Base-by-base conservation (phyloP, 2,329 filamentous ascomycete species). In the Zymoseptoria passerinii region DNA sequence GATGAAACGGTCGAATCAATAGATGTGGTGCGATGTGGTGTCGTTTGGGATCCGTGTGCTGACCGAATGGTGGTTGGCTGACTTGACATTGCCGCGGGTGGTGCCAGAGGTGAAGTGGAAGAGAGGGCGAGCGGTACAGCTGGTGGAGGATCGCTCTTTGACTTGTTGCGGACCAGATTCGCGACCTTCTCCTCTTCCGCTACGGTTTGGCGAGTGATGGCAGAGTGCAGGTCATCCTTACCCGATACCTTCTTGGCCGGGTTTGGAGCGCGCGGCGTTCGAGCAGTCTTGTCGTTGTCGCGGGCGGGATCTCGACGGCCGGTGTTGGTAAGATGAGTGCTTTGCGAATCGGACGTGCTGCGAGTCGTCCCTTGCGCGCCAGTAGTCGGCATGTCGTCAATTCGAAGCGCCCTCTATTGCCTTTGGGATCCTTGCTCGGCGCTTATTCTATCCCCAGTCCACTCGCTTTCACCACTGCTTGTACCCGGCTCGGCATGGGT, bases 1-100 rank as follows among this genome's bases (percentile, higher is more conserved):
- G 77, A 77, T 10, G 92, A 96, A 52, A 95, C 87, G n/a, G 89
- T 88, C 9, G 92, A 96, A 73, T 97, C 92, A 68, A 96, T 92
- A 9, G 92, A 96, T 3, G 89, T 88, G 57, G 88, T 95, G 67
- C 92, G 57, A 40, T 66, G 85, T 50, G 65, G 35, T n/a, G 35
- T 44, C 35, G 10, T 44, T 10, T 44, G 35, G 10, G 35, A 44
- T 44, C 35, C 35, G 35, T 44, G 35, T 44, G 51, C 51, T 28
- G 51, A 27, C 44, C 16, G 52, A 29, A 65, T 67, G 28, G 65
- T 71, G 57, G 63, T 44, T 44, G 13, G 35, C 35, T 44, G 35
- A 16, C 35, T 57, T 54, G 58, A 55, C 55, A 64, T 62, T 8
- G 55, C 56, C 20, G 58, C 51, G 28, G 64, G 61, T 10, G 64